These are phyloP conservation scores for Aphanomyces astaci DNA, from an alignment of 352 stramenopile genomes.

Conservation along the genomic window DNA sequence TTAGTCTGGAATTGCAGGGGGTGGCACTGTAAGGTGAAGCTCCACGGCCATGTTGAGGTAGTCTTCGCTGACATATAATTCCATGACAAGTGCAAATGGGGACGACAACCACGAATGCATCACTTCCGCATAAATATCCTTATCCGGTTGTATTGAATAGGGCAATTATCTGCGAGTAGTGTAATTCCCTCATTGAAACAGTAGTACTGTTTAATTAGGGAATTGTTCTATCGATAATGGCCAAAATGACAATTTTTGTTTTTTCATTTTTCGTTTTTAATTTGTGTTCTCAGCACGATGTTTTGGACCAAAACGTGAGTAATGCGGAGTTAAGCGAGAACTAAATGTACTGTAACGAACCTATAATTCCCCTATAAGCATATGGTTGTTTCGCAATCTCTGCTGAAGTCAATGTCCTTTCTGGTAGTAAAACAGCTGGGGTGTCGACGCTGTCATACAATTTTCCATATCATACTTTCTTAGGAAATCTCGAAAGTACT, in stretches of 20 bases:
- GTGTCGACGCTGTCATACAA: conserved; percentile 8
- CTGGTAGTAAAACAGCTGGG: conserved; percentile 21
- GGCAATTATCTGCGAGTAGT: conserved; percentile 22
- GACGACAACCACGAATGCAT: not conserved
- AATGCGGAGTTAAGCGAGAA: no score
- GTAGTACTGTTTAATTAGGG: no score
- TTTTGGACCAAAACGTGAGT: no score
- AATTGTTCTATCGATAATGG: no score
- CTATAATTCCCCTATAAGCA: conserved; percentile 21
- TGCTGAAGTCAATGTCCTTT: conserved; percentile 23
- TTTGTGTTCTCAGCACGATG: no score
- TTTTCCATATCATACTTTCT: conserved; percentile 7
- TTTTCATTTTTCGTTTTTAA: no score
- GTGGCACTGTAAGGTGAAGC: not conserved
- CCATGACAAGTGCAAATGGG: not conserved
- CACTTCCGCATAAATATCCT: not conserved
- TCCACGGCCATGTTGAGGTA: not conserved
- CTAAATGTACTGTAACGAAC: conserved; percentile 31
- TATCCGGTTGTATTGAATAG: not conserved
- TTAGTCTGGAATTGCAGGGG: not conserved
- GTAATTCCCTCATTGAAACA: no score
- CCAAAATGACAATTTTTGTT: no score
- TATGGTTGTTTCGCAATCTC: conserved; percentile 24
- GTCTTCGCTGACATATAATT: not conserved
- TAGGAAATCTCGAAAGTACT: conserved; percentile 11